A percentile compares a stretch with the other conserved stretches of the same genome.
These are phyloP conservation scores for Pyrenophora teres DNA, from an alignment of 2,329 filamentous ascomycete genomes.

Conservation along the genomic window DNA sequence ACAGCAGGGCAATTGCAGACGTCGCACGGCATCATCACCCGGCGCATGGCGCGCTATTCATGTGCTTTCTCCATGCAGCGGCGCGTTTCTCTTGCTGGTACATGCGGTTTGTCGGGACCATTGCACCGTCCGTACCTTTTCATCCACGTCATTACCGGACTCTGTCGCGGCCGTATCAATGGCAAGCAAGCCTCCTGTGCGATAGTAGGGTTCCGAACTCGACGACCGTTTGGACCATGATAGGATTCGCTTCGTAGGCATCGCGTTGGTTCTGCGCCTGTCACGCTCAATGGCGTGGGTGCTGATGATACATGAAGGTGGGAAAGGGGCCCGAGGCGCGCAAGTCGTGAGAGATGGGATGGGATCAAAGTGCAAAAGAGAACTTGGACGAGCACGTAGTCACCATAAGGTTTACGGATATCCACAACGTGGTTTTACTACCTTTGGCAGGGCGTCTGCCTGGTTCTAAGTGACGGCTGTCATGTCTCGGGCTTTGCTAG, in stretches of 20 bases:
- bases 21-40: conserved; percentile 21
- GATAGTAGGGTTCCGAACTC: conserved; percentile 42
- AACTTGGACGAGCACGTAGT: neutral
- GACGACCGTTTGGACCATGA: conserved; percentile 52
- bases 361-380: neutral
- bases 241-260: conserved; percentile 51
- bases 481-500: conserved; percentile 14
- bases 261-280: conserved; percentile 19
- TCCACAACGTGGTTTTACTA: conserved; percentile 8
- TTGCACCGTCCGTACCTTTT: conserved; percentile 37
- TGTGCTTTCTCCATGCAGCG: conserved; percentile 34
- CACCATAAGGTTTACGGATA: neutral
- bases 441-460: conserved; percentile 12
- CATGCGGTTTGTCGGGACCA: conserved; percentile 20
- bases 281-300: conserved; percentile 3
- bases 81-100: conserved; percentile 42
- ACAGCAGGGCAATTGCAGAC: conserved; percentile 37
- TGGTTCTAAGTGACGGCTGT: conserved; percentile 11
- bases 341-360: neutral
- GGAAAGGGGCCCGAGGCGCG: neutral
- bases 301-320: conserved; percentile 11
- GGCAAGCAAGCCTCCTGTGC: conserved; percentile 46
- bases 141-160: conserved; percentile 18
- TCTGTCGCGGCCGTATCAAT: conserved; percentile 34
- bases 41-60: conserved; percentile 20